These are phyloP conservation scores for Suhomyces chickasaworum DNA, from an alignment of 1,139 yeast genomes.

Conservation along the genomic window DNA sequence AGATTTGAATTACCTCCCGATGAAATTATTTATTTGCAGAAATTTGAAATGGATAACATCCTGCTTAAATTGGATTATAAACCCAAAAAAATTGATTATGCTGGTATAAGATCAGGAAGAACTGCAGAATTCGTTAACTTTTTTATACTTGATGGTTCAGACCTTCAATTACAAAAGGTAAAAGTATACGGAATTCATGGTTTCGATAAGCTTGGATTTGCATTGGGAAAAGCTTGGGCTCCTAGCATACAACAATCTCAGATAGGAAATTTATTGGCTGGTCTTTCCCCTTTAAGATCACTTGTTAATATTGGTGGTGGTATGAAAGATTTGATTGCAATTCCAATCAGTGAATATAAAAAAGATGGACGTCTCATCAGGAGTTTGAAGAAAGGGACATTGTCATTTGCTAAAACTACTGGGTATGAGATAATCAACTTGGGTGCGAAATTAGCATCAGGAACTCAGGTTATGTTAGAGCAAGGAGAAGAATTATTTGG, in stretches of 20 bases:
- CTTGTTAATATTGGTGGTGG: constrained; percentile 79
- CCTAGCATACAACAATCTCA: constrained; percentile 84
- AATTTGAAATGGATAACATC: constrained; percentile 62
- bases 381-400: constrained; percentile 76
- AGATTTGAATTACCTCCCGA: constrained; percentile 61
- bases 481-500: constrained; percentile 77
- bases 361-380: constrained; percentile 71
- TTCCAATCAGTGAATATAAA: constrained; percentile 73
- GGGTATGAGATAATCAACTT: constrained; percentile 78
- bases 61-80: constrained; percentile 81
- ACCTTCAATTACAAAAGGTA: constrained; percentile 60
- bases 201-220: constrained; percentile 55
- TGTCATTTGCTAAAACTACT: constrained; percentile 75
- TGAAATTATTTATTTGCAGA: constrained; percentile 70
- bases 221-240: constrained; percentile 72
- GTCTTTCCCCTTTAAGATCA: constrained; percentile 80
- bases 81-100: constrained; percentile 84
- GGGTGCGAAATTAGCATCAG: constrained; percentile 86
- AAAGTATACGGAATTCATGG: constrained; percentile 79
- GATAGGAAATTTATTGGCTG: constrained; percentile 71
- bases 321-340: constrained; percentile 67
- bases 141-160: constrained; percentile 85
- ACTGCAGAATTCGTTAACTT: constrained; percentile 85
- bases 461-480: constrained; percentile 82
- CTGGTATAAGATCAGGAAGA: constrained; percentile 82